A percentile compares a stretch with the other conserved stretches of the same genome.
Conservation (phyloP, 1,284 basidiomycete genomes). For the Irpex lacteus region DNA sequence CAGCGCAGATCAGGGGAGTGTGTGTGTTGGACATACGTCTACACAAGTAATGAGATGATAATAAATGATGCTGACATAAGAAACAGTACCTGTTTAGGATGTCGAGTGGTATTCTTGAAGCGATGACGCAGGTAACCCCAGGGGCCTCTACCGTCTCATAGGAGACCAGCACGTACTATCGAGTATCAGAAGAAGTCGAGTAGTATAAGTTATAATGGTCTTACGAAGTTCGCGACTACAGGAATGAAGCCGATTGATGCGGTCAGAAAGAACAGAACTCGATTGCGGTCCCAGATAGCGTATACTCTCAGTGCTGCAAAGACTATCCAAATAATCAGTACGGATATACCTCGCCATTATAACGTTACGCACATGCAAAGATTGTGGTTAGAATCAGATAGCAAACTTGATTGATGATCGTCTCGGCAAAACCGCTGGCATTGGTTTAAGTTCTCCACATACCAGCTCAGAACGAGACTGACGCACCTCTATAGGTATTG, state of each 20-base stretch:
- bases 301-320: constrained; percentile 3
- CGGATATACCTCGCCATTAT: neutral
- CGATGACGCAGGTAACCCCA: neutral
- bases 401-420: neutral
- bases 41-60: too few relatives aligned
- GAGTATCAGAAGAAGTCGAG: neutral
- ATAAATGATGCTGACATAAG: too few relatives aligned
- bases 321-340: neutral
- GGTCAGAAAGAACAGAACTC: too few relatives aligned
- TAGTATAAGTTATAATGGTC: neutral
- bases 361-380: neutral
- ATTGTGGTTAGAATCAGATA: neutral
- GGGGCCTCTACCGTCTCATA: neutral
- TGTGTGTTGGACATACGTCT: too few relatives aligned
- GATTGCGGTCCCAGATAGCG: neutral
- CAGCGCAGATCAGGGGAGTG: too few relatives aligned
- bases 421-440: too few relatives aligned
- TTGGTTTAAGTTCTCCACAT: too few relatives aligned
- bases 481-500: too few relatives aligned
- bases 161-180: too few relatives aligned
- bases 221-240: neutral
- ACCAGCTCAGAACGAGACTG: too few relatives aligned
- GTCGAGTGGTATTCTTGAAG: constrained; percentile 4
- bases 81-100: neutral
- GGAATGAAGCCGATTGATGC: neutral